Evolutionary conservation across 257 asterid species (phyloP), one percentile per base, ranked within the genome.

Genomic region (Nicotiana tabacum): DNA sequence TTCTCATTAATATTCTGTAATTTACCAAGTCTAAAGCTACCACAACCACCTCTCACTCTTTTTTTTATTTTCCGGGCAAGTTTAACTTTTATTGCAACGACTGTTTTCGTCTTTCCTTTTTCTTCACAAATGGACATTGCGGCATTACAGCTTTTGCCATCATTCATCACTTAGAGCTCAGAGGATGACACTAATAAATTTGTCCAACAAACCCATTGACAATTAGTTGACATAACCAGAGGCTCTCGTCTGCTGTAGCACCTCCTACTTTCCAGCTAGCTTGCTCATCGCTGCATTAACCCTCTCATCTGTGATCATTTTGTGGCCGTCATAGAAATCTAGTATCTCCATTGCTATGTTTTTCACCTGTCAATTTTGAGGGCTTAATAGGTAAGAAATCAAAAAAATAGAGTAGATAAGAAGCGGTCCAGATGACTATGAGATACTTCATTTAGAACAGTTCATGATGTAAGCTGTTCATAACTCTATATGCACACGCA

Each of bases 271-370:
- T 87, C 84, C 88, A 16, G 93, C 84, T 64, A 95, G 90, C 91
- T 95, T 95, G 89, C 79, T 89, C 96, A 94, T 86, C 69, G 97
- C 96, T 2, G 92, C 85, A 66, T 68, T 83, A 43, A 90, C 87
- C 89, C 92, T 92, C 29, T 94, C 99, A 0, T 94, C 99, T 11
- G 97, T 84, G 43, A 95, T 92, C 85, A 66, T 83, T 84, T 90
- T 92, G 92, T 94, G 93, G 91, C 83, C 84, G 77, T 95, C 98
- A 24, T 94, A 95, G 87, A 92, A 95, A 86, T 94, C 99, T 64
- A 95, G 80, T 65, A 94, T 94, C 87, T 95, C 99, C 95, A 94
- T 92, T 18, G 98, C 96, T 29, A 94, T 94, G 88, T 92, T 95
- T 84, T 95, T 95, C 78, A 95, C 98, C 99, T 95, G 92, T 83